Base-by-base conservation (phyloP, 495 filamentous ascomycete species). In the Rostrohypoxylon terebratum region DNA sequence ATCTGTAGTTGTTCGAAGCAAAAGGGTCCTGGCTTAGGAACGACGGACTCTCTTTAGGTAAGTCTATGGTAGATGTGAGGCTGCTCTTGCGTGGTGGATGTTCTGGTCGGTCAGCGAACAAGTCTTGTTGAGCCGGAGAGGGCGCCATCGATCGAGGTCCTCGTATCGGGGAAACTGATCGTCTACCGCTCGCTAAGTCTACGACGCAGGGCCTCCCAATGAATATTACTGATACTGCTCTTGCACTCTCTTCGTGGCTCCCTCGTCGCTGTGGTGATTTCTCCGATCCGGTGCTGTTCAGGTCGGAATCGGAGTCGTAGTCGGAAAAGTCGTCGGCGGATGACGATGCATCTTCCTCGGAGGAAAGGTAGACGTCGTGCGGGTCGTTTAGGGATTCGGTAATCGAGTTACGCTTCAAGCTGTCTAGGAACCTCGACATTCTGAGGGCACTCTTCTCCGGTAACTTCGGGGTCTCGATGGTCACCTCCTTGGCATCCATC, bases 261-360 rank as follows among this genome's bases (percentile, higher is more conserved):
- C 45, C 76, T 31, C 82, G 72, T 28, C 77, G 68, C 25, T 74
- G 68, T 13, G 77, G 75, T 6, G 79, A 82, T 10, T 77, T 59
- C 20, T 78, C 75, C 23, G 70, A 69, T 68, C 80, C 79, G 34
- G 82, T 80, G 54, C 74, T 77, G 48, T 72, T 45, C 3, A 45
- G 42, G n/a, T 45, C 79, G 58, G 82, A 83, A 59, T 85, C 83
- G 75, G 77, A 84, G 71, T 78, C 83, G 71, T 82, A 83, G 68
- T 85, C 84, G 55, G 83, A 86, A 51, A 83, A 83, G 73, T 84
- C 83, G 68, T 84, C 83, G 23, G 84, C 81, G 28, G 83, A 81
- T 0, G 84, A 85, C 14, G 84, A 86, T 48, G 79, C 84, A 50
- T 84, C 83, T 68, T 86, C 84, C 57, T 86, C 84, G 4, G 83